Percentiles rank a stretch among this genome's conserved stretches.
These are phyloP conservation scores for Beauveria brongniartii DNA, from an alignment of 2,329 filamentous ascomycete genomes.

Conservation along the genomic window DNA sequence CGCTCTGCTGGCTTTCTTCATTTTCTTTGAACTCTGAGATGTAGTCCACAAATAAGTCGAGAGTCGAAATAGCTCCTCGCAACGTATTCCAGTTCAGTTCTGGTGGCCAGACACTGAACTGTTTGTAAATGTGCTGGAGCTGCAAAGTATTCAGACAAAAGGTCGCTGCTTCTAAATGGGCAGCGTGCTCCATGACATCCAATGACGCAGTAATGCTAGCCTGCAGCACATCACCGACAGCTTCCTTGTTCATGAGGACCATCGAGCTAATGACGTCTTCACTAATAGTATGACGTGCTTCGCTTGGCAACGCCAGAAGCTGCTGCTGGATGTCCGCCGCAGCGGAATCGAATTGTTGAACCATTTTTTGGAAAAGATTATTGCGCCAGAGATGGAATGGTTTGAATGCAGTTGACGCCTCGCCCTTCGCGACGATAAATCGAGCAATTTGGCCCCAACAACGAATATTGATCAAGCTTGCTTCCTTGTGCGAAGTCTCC, in stretches of 20 bases:
- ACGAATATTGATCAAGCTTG: conserved; percentile 54
- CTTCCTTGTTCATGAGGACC: conserved; percentile 43
- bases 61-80: conserved; percentile 34
- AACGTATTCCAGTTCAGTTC: conserved; percentile 43
- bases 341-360: conserved; percentile 50
- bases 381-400: conserved; percentile 42
- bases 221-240: conserved; percentile 44
- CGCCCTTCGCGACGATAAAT: conserved; percentile 44
- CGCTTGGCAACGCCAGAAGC: conserved; percentile 39
- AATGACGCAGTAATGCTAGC: conserved; percentile 40
- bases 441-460: conserved; percentile 56
- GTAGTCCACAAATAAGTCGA: conserved; percentile 38
- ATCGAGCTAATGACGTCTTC: conserved; percentile 40
- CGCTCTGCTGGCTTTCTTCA: conserved; percentile 30
- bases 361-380: conserved; percentile 46
- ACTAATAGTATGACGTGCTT: conserved; percentile 34
- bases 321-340: conserved; percentile 50
- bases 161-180: conserved; percentile 37
- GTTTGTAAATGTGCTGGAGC: conserved; percentile 42
- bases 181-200: conserved; percentile 40
- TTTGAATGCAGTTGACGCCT: conserved; percentile 40
- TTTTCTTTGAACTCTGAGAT: conserved; percentile 34
- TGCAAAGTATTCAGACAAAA: conserved; percentile 43
- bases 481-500: conserved; percentile 56
- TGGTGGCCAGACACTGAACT: conserved; percentile 33